Evolutionary conservation across 73 alveolate species (phyloP).

Genomic region (Breviolum minutum): DNA sequence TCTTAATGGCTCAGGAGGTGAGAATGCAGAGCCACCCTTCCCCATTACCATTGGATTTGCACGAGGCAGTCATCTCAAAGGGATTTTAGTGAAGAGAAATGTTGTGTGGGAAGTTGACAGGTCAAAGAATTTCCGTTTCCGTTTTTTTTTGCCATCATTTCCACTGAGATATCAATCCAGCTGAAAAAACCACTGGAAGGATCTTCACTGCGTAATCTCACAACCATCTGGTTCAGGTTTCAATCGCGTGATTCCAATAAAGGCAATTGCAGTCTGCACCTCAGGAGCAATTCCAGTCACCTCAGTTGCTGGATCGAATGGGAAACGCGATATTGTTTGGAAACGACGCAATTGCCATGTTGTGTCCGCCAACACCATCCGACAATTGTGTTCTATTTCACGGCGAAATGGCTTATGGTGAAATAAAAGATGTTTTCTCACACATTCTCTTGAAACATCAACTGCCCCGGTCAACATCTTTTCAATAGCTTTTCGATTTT

Average conservation of each 20-base stretch:
- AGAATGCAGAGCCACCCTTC: slow-evolving; percentile 53
- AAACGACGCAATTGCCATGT: too few relatives aligned
- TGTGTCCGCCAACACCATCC: too few relatives aligned
- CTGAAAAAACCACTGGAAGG: too few relatives aligned
- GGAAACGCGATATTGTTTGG: neutral
- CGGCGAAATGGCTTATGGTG: too few relatives aligned
- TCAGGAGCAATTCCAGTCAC: neutral
- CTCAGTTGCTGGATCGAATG: neutral
- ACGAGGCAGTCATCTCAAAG: slow-evolving; percentile 4
- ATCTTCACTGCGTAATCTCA: too few relatives aligned
- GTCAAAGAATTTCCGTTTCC: neutral
- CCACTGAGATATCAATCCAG: too few relatives aligned
- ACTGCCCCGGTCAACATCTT: neutral
- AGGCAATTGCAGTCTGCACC: slow-evolving; percentile 54
- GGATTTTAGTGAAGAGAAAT: neutral
- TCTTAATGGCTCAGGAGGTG: slow-evolving; percentile 8
- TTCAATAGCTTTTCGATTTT: neutral
- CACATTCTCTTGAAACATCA: neutral
- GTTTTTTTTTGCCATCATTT: neutral
- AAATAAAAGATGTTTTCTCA: too few relatives aligned
- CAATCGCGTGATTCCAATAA: slow-evolving; percentile 79
- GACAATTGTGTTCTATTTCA: too few relatives aligned
- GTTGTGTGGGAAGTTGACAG: too few relatives aligned
- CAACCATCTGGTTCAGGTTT: slow-evolving; percentile 18
- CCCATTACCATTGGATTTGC: slow-evolving; percentile 62